Percentiles rank a stretch among this genome's conserved stretches.
phyloP scores from a whole-genome alignment of 106 monocot genomes.

The Dendrobium huoshanense region DNA sequence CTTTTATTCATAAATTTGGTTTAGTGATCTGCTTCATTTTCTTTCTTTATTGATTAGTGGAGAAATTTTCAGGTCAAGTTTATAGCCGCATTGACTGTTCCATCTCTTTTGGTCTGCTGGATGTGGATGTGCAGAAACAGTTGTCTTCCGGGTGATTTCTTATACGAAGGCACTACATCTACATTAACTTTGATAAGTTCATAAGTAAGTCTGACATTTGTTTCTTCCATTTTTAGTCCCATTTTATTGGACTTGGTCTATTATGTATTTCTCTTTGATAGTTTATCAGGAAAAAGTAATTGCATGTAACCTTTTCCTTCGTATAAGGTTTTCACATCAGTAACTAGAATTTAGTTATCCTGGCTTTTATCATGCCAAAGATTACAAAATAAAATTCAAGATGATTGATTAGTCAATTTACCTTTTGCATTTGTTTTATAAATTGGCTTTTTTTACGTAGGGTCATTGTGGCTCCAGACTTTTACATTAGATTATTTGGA shows the following conservation, averaged over 20 bases:
- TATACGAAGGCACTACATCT: not conserved
- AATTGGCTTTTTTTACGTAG: no score
- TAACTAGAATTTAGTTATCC: not conserved
- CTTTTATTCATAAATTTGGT: slow-evolving; percentile 1
- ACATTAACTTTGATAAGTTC: not conserved
- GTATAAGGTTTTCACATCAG: not conserved
- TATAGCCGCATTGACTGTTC: not conserved
- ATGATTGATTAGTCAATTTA: not conserved
- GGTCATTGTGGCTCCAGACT: not conserved
- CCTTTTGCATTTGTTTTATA: no score
- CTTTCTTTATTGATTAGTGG: not conserved
- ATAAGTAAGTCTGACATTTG: not conserved
- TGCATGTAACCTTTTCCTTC: not conserved
- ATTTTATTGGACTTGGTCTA: not conserved
- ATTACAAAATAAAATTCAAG: not conserved
- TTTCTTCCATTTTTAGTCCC: not conserved
- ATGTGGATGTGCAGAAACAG: not conserved
- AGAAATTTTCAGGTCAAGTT: not conserved
- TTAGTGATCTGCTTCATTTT: not conserved
- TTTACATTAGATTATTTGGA: not conserved
- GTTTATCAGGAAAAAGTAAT: not conserved
- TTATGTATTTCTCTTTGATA: not conserved
- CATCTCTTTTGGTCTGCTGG: not conserved
- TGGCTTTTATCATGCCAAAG: not conserved
- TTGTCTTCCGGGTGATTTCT: not conserved